These are phyloP conservation scores for Penstemon eatonii DNA, from an alignment of 257 asterid species.

Conservation along the genomic window DNA sequence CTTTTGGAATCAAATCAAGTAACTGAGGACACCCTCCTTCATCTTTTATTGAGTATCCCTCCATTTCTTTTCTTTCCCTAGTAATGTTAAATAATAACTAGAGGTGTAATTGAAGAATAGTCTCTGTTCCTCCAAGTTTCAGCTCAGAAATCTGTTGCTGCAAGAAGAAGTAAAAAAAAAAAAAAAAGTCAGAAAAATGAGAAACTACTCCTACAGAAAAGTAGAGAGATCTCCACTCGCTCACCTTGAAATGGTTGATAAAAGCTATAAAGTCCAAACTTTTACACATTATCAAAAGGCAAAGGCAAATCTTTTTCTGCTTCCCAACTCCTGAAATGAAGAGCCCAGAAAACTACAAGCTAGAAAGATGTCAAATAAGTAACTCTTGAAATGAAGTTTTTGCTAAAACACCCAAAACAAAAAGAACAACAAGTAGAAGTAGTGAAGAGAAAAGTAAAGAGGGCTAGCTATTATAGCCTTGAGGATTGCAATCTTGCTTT, in stretches of 20 bases:
- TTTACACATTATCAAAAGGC: neutral
- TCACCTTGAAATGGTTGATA: conserved; percentile 26
- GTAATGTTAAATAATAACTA: neutral
- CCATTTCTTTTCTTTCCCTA: conserved; percentile 42
- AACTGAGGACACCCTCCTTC: conserved; percentile 52
- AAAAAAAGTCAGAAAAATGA: neutral
- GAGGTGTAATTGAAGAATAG: neutral
- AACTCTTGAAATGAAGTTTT: neutral
- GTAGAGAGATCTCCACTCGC: no score
- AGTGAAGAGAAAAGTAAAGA: conserved; percentile 17
- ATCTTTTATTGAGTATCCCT: conserved; percentile 51
- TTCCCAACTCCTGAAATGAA: neutral
- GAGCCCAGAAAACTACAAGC: neutral
- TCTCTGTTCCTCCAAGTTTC: conserved; percentile 2
- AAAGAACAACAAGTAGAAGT: neutral
- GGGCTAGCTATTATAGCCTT: conserved; percentile 25
- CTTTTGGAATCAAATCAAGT: conserved; percentile 65
- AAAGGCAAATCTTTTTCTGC: neutral
- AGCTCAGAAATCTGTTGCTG: neutral
- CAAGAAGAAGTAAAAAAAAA: neutral
- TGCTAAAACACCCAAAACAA: neutral
- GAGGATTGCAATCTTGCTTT: conserved; percentile 41
- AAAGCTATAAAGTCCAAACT: conserved; percentile 30
- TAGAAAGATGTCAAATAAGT: neutral
- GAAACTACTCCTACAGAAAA: no score